Percentiles rank a stretch among this genome's conserved stretches.
These are phyloP conservation scores for Pythium dissimile DNA, from an alignment of 352 stramenopile species.

Conservation along the genomic window DNA sequence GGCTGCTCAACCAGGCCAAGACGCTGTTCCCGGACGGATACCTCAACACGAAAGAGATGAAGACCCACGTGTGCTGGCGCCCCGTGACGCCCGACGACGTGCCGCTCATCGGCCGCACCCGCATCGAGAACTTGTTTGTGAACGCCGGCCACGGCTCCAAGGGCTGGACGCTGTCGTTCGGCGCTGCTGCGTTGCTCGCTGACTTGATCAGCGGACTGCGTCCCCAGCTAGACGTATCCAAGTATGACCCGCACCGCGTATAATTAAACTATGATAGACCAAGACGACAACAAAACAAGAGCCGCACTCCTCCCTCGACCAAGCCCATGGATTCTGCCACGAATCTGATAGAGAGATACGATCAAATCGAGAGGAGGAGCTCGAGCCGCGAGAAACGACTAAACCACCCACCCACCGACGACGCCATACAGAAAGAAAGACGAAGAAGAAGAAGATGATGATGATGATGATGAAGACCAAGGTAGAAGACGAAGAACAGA, in stretches of 20 bases:
- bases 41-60: slow-evolving; percentile 73
- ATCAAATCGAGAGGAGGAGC: background rate
- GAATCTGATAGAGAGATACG: slow-evolving; percentile 20
- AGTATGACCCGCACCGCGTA: slow-evolving; percentile 78
- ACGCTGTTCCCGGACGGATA: slow-evolving; percentile 80
- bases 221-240: slow-evolving; percentile 78
- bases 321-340: slow-evolving; percentile 14
- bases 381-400: background rate
- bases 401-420: background rate
- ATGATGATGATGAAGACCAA: background rate
- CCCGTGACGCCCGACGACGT: slow-evolving; percentile 83
- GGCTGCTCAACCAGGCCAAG: slow-evolving; percentile 71
- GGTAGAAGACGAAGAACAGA: background rate
- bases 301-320: background rate
- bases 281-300: slow-evolving; percentile 1
- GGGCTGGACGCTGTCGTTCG: slow-evolving; percentile 83
- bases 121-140: slow-evolving; percentile 79
- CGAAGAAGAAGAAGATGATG: slow-evolving; percentile 1
- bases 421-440: background rate
- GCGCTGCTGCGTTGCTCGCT: slow-evolving; percentile 65
- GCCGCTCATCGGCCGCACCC: slow-evolving; percentile 74
- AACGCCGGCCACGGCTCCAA: slow-evolving; percentile 85
- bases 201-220: slow-evolving; percentile 77
- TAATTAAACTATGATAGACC: slow-evolving; percentile 17
- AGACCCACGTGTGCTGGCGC: slow-evolving; percentile 77